Evolutionary conservation across 305 asterid species (phyloP).

Genomic region (Coffea humblotiana): DNA sequence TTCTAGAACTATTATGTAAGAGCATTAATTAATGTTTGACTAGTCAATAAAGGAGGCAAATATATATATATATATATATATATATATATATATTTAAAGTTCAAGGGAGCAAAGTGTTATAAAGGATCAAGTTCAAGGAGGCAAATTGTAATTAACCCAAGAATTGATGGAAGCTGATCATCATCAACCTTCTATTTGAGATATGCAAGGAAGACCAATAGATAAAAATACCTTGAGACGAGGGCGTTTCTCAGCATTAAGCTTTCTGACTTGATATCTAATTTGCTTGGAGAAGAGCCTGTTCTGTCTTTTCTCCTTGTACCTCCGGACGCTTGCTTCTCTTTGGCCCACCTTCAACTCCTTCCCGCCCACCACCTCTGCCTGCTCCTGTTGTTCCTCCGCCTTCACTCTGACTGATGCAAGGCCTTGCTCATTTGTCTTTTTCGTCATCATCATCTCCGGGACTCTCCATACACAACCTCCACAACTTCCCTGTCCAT

Average conservation of each 20-base stretch:
- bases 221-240: slow-evolving; percentile 59
- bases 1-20: no score
- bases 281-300: slow-evolving; percentile 71
- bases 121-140: no score
- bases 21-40: no score
- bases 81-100: no score
- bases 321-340: slow-evolving; percentile 76
- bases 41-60: no score
- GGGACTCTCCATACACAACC: slow-evolving; percentile 25
- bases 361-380: slow-evolving; percentile 16
- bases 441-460: not conserved
- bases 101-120: no score
- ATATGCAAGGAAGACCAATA: not conserved
- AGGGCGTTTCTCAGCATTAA: slow-evolving; percentile 88
- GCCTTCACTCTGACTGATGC: not conserved
- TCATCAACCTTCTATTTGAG: not conserved
- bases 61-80: no score
- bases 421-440: not conserved
- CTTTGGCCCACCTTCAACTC: slow-evolving; percentile 50
- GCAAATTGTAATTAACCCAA: no score
- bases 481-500: slow-evolving; percentile 7
- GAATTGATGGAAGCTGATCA: not conserved
- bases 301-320: slow-evolving; percentile 79
- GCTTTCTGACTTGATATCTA: slow-evolving; percentile 79
- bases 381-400: slow-evolving; percentile 14